phyloP scores from a whole-genome alignment of 352 stramenopile species.

The Pythium rishiriense region DNA sequence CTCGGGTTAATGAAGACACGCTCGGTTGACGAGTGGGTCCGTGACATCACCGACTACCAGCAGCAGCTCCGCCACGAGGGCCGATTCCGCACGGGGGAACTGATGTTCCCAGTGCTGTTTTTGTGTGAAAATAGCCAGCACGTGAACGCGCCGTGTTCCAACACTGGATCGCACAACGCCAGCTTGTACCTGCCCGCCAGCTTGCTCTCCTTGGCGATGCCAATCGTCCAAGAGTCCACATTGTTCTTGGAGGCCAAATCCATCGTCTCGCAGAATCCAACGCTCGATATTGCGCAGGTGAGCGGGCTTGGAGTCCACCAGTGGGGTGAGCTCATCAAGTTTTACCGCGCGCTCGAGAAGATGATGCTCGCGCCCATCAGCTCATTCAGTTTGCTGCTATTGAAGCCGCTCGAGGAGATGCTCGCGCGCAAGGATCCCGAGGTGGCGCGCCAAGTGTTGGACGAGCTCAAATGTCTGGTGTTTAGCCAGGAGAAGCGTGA shows the following conservation, averaged over 20 bases:
- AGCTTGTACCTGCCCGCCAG: slow-evolving; percentile 39
- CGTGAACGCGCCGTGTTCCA: slow-evolving; percentile 25
- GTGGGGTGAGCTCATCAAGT: slow-evolving; percentile 54
- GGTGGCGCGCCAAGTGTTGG: slow-evolving; percentile 46
- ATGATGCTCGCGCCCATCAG: slow-evolving; percentile 53
- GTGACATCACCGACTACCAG: slow-evolving; percentile 38
- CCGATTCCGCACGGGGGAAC: slow-evolving; percentile 24
- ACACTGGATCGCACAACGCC: slow-evolving; percentile 27
- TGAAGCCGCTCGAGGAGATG: slow-evolving; percentile 55
- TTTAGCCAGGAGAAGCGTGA: slow-evolving; percentile 67
- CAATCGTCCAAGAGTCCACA: slow-evolving; percentile 64
- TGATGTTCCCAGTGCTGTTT: slow-evolving; percentile 60
- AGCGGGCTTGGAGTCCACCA: slow-evolving; percentile 44
- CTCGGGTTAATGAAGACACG: slow-evolving; percentile 37
- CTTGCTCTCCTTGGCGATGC: slow-evolving; percentile 57
- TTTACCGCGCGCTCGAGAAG: slow-evolving; percentile 58
- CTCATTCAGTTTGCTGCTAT: slow-evolving; percentile 50
- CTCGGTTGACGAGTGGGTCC: slow-evolving; percentile 51
- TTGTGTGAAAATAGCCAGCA: slow-evolving; percentile 52
- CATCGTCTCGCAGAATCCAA: slow-evolving; percentile 33
- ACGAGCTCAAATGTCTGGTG: slow-evolving; percentile 50
- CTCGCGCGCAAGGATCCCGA: slow-evolving; percentile 35
- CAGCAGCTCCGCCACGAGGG: slow-evolving; percentile 24
- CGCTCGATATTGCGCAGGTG: slow-evolving; percentile 34
- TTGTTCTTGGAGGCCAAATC: slow-evolving; percentile 60